phyloP scores from a whole-genome alignment of 805 yeast species.

The Spathaspora passalidarum region DNA sequence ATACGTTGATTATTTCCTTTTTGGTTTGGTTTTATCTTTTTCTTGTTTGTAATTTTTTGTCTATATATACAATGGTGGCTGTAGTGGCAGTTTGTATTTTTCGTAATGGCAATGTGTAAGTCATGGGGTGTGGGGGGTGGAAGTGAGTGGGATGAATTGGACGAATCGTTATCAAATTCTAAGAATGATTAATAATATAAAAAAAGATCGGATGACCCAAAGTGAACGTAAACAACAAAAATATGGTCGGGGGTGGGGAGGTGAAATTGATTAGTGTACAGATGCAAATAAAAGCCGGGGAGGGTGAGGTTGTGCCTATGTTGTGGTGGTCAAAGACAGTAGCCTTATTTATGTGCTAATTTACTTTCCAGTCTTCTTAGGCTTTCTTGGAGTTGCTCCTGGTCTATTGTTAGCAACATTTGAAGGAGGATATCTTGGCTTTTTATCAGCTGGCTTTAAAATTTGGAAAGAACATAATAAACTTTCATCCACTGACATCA shows the following conservation, averaged over 20 bases:
- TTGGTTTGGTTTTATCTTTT: not conserved
- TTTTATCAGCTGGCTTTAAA: constrained; percentile 96
- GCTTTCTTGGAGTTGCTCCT: constrained; percentile 13
- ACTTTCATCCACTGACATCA: constrained; percentile 98
- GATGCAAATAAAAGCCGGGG: constrained; percentile 3
- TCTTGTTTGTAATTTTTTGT: not conserved
- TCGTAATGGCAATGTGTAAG: not conserved
- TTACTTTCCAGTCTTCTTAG: constrained; percentile 11
- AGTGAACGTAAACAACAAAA: not conserved
- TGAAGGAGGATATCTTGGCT: constrained; percentile 59
- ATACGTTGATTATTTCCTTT: not conserved
- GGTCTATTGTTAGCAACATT: constrained; percentile 11
- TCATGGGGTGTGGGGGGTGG: no score
- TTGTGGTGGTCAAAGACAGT: not conserved
- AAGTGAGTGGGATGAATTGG: not conserved
- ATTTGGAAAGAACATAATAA: constrained; percentile 94
- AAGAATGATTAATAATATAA: not conserved
- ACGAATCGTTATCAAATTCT: not conserved
- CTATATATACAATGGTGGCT: not conserved
- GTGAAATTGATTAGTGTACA: constrained; percentile 1
- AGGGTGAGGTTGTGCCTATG: no score
- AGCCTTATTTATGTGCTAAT: not conserved
- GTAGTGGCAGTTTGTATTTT: not conserved
- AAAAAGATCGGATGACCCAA: not conserved
- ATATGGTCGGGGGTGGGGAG: not conserved